Evolutionary conservation across 164 flowering plant species (phyloP), one percentile per base, ranked within the genome.

Genomic region (Amborella trichopoda): DNA sequence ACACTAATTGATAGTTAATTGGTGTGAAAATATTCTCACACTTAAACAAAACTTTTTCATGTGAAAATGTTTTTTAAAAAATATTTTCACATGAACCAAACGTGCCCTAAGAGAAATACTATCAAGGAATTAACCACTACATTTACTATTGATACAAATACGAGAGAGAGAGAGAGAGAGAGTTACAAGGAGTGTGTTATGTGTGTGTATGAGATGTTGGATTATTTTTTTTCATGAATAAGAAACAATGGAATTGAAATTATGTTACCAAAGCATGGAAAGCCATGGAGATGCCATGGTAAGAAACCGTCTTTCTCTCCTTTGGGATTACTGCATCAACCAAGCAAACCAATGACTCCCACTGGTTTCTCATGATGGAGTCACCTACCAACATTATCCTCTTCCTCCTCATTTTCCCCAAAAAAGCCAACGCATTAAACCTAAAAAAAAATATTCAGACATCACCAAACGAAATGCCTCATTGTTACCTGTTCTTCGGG

Each of bases 301-400:
- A n/a, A 14, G 40, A n/a, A 8, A 77, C 68, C 8, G 34, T 68
- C 59, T 77, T 80, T 20, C 63, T 61, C 14, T 48, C 69, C 28
- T 68, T 66, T 12, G 88, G 88, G 33, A 80, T 39, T 39, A 75
- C 83, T 27, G 47, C 73, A 52, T 83, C 80, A 25, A 83, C 71
- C 20, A 88, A 65, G 62, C 94, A 88, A 3, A 81, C 86, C 13
- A 88, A 81, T 45, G 91, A 83, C 41, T 88, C 96, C 94, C 91
- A 88, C 36, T 88, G 96, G 60, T 78, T 88, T 60, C 94, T 83
- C 70, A 76, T 77, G 23, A 84, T 88, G 6, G 94, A 88, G 71
- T 88, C 97, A 1, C 97, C 97, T 1, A 88, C 93, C 33, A 88
- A 64, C 89, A 88, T 78, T 44, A 88, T 72, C 53, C 97, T 81